phyloP scores from a whole-genome alignment of 768 basidiomycete genomes.

The Pilatotrama ljubarskyi region DNA sequence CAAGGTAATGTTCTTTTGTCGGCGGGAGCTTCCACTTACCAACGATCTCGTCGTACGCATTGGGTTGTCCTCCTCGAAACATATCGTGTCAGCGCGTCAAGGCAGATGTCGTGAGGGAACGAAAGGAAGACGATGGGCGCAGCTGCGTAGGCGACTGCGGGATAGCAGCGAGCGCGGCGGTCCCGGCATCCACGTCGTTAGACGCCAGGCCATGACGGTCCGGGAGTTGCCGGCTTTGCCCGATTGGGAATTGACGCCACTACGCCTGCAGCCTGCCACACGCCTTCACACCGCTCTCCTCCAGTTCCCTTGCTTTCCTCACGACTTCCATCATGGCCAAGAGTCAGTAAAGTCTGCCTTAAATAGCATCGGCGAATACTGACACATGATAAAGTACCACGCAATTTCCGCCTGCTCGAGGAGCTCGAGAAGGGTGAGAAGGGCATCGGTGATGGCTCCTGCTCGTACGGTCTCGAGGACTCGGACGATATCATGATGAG shows the following conservation, averaged over 20 bases:
- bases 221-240: constrained; percentile 14
- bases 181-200: constrained; percentile 3
- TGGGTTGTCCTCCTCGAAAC: constrained; percentile 69
- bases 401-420: constrained; percentile 95
- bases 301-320: background rate
- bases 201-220: constrained; percentile 17
- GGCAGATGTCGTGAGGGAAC: background rate
- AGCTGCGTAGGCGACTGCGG: constrained; percentile 20
- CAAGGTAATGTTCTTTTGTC: background rate
- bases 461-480: constrained; percentile 95
- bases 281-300: background rate
- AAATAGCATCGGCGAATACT: background rate
- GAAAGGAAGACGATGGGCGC: constrained; percentile 9
- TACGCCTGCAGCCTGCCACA: background rate
- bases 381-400: constrained; percentile 63
- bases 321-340: constrained; percentile 34
- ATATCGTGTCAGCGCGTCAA: constrained; percentile 38
- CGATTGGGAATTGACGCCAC: constrained; percentile 18
- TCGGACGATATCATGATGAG: constrained; percentile 96
- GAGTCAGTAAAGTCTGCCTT: background rate
- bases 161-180: constrained; percentile 1
- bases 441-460: constrained; percentile 97
- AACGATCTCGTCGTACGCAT: constrained; percentile 90
- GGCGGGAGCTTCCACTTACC: constrained; percentile 52
- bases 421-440: constrained; percentile 99